Evolutionary conservation across 495 filamentous ascomycete species (phyloP), one percentile per base, ranked within the genome.

Genomic region (Aspergillus sclerotiicarbonarius): DNA sequence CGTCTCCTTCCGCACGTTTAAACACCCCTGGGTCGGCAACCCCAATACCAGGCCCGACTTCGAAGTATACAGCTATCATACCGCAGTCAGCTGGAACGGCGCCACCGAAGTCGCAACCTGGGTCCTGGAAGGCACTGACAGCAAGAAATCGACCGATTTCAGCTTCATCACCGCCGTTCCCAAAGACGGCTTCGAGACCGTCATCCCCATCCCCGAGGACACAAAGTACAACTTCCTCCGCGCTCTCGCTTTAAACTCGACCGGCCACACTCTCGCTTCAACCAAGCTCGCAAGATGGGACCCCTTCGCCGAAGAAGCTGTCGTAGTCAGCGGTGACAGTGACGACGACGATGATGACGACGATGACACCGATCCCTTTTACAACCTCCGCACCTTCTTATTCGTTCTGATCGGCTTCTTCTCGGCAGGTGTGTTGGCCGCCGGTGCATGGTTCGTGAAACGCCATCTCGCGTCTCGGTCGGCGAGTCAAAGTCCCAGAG

Each of bases 1-100:
- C 33, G 64, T 71, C 13, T 76, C 72, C 10, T 77, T 76, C 51
- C 74, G 76, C 8, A 63, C 65, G 5, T 70, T 67, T 49, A 76
- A 76, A 51, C 61, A 63, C 41, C 53, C 65, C 20, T 79, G 76
- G 76, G 56, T 64, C 25, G 76, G 71, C 4, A 25, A 47, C 6
- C 76, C 76, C 4, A 41, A 35, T 0, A 69, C 67, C 1, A 49
- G 39, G 9, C 75, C 75, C 0, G 59, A 63, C 51, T 62, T 76
- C 12, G 66, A 69, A 0, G 56, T 77, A 0, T 61, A 59, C 8
- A 64, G 55, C 1, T 64, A 61, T 31, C 51, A 63, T 8, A 65
- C 61, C 8, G 53, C 63, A 13, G 67, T 74, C 1, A 77, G 71
- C 51, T 78, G 74, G 76, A 77, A 77, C 54, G 76, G 76, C 13